Evolutionary conservation across 169 alveolate genomes (phyloP).

Genomic region (Eimeria acervulina): DNA sequence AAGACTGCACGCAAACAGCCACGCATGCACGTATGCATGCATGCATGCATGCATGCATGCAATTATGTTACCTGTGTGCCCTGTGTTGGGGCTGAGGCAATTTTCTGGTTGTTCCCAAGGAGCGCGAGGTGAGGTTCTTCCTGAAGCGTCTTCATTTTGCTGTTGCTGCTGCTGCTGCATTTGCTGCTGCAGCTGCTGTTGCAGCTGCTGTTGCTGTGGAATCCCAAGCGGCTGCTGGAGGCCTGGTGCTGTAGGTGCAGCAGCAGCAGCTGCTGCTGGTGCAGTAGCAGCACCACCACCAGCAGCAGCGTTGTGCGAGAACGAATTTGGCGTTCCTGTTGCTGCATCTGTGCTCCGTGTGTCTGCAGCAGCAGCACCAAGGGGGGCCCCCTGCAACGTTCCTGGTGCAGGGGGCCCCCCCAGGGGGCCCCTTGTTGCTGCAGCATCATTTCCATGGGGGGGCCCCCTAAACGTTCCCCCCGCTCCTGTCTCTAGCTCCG

Average conservation of each 20-base stretch:
- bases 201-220: constrained; percentile 6
- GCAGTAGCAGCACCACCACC: background rate
- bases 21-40: background rate
- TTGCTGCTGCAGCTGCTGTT: background rate
- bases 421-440: constrained; percentile 1
- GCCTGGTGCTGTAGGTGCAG: background rate
- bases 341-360: background rate
- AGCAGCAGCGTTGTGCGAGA: background rate
- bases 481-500: no score
- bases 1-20: no score
- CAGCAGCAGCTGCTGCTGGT: background rate
- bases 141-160: background rate
- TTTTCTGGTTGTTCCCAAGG: background rate
- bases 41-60: background rate
- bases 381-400: background rate
- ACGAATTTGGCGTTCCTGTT: background rate
- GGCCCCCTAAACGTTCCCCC: no score
- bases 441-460: background rate
- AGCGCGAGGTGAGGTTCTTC: background rate
- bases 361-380: background rate
- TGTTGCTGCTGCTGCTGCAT: background rate
- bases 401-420: background rate
- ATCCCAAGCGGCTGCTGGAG: constrained; percentile 3
- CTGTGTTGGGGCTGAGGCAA: background rate
- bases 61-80: background rate